Conservation (phyloP, 768 basidiomycete species). For the Boletus subparvulus region DNA sequence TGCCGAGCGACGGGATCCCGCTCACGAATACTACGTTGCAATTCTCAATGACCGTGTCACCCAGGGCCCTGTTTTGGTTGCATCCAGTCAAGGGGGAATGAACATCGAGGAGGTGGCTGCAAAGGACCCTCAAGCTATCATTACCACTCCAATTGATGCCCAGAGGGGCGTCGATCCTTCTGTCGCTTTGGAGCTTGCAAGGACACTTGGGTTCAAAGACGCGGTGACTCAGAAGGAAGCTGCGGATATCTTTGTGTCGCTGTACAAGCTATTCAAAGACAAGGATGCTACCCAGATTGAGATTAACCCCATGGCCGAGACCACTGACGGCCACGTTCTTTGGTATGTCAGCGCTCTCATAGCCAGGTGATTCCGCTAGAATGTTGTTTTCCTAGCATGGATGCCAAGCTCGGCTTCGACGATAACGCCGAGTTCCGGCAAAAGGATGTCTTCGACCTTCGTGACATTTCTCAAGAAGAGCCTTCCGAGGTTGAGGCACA, state of each 20-base stretch:
- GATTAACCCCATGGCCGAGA: conserved; percentile 97
- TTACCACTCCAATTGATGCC: conserved; percentile 90
- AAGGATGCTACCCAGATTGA: conserved; percentile 99
- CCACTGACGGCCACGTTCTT: conserved; percentile 86
- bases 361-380: neutral
- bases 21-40: conserved; percentile 98
- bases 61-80: conserved; percentile 89
- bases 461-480: conserved; percentile 94
- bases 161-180: conserved; percentile 73
- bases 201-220: conserved; percentile 84
- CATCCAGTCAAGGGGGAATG: conserved; percentile 96
- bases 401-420: conserved; percentile 99
- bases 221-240: conserved; percentile 75
- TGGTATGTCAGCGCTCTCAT: conserved; percentile 58
- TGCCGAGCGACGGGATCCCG: conserved; percentile 89
- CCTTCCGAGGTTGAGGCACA: conserved; percentile 97
- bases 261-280: conserved; percentile 97
- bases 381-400: conserved; percentile 67
- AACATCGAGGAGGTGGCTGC: conserved; percentile 99
- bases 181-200: conserved; percentile 76
- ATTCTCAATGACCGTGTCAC: conserved; percentile 91
- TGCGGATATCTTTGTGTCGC: conserved; percentile 88
- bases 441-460: conserved; percentile 80
- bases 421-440: conserved; percentile 99
- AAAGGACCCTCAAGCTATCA: conserved; percentile 91